Conservation (phyloP, 169 alveolate genomes). For the Perkinsus olseni region DNA sequence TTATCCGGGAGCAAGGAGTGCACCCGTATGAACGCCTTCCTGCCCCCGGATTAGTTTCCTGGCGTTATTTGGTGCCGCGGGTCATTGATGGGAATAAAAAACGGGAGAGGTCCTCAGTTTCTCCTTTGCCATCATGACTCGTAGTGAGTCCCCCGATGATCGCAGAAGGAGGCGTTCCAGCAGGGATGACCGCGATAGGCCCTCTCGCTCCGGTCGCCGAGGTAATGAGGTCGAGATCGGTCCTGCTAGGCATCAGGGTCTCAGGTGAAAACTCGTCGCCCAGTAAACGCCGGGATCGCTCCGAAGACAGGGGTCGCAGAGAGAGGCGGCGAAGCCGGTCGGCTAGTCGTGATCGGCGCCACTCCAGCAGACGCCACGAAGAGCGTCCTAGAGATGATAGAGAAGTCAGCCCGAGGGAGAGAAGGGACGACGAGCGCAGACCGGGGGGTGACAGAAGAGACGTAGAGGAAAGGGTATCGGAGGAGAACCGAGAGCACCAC, state of each 20-base stretch:
- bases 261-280: neutral
- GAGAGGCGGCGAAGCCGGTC: neutral
- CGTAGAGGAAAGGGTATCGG: neutral
- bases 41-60: no score
- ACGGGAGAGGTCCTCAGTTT: neutral
- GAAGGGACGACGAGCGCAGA: neutral
- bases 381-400: neutral
- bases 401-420: neutral
- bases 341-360: neutral
- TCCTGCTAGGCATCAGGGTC: neutral
- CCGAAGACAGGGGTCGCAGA: neutral
- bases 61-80: no score
- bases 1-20: no score
- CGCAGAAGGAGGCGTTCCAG: neutral
- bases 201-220: neutral
- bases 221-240: neutral
- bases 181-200: neutral
- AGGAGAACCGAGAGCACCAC: no score
- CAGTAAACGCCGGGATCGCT: neutral
- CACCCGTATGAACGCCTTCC: no score
- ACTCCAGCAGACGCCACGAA: no score
- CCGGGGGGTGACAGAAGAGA: neutral
- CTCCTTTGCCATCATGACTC: neutral
- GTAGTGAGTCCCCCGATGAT: neutral
- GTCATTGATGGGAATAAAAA: no score